These are phyloP conservation scores for Pseudovirgaria hyperparasitica DNA, from an alignment of 2,329 filamentous ascomycete genomes.

Conservation along the genomic window DNA sequence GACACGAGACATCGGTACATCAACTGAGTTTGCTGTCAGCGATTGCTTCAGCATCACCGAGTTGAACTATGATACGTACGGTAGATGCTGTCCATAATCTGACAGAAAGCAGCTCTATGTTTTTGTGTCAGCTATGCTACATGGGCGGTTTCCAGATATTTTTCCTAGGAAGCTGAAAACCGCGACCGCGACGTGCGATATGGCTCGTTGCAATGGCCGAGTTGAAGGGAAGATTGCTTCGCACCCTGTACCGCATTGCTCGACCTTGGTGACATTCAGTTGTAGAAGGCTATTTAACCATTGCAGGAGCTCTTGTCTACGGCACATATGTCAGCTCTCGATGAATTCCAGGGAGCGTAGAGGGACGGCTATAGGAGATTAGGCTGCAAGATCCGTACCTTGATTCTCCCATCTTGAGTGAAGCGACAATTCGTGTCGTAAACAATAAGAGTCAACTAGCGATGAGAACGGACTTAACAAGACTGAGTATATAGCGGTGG, in stretches of 20 bases:
- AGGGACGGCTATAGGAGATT: conserved; percentile 4
- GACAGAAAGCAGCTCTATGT: conserved; percentile 78
- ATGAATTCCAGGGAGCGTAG: conserved; percentile 9
- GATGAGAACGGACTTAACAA: too few species aligned
- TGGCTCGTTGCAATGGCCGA: conserved; percentile 11
- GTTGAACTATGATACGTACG: conserved; percentile 33
- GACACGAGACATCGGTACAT: conserved; percentile 88
- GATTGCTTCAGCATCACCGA: conserved; percentile 2
- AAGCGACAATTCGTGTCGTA: too few species aligned
- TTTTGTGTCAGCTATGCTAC: conserved; percentile 10
- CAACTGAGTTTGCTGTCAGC: conserved; percentile 37
- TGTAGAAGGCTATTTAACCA: conserved; percentile 98
- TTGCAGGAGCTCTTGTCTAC: conserved; percentile 85
- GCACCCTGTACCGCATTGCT: conserved; percentile 98
- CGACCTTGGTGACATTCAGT: conserved; percentile 95
- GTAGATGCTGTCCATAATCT: conserved; percentile 98
- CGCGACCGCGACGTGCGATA: conserved; percentile 6
- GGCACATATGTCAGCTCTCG: conserved; percentile 8
- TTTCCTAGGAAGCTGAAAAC: background rate
- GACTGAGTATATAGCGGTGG: too few species aligned
- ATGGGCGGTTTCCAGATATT: background rate
- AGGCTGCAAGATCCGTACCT: conserved; percentile 31
- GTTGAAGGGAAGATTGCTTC: conserved; percentile 17
- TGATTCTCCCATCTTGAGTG: conserved; percentile 47
- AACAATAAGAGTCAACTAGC: too few species aligned